A percentile compares a stretch with the other conserved stretches of the same genome.
Evolutionary conservation across 1,139 yeast genomes (phyloP).

Genomic region (Debaryomyces subglobosus): DNA sequence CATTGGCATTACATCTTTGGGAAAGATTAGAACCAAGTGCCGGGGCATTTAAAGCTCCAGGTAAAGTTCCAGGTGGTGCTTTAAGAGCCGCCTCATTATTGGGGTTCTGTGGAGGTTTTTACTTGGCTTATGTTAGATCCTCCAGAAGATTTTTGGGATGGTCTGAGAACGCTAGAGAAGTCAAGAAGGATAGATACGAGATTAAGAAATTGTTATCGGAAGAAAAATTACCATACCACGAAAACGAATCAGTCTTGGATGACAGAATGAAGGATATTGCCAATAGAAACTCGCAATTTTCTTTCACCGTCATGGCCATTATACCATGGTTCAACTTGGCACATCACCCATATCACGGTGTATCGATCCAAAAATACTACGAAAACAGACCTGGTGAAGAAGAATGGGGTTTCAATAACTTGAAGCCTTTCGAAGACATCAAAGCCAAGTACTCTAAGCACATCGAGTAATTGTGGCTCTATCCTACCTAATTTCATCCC

Average conservation of each 20-base stretch:
- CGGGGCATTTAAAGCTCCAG: slow-evolving; percentile 60
- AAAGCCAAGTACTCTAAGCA: slow-evolving; percentile 44
- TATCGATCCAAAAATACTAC: slow-evolving; percentile 69
- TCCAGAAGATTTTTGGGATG: slow-evolving; percentile 79
- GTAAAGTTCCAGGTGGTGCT: slow-evolving; percentile 57
- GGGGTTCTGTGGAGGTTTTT: slow-evolving; percentile 74
- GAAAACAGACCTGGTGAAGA: slow-evolving; percentile 63
- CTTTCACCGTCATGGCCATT: slow-evolving; percentile 62
- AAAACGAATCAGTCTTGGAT: slow-evolving; percentile 60
- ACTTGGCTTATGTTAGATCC: slow-evolving; percentile 66
- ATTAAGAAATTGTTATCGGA: slow-evolving; percentile 66
- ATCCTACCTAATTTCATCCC: not conserved
- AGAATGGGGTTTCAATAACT: slow-evolving; percentile 47
- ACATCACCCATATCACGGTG: slow-evolving; percentile 83
- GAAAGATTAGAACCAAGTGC: slow-evolving; percentile 66
- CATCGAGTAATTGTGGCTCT: slow-evolving; percentile 10
- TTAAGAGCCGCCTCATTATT: slow-evolving; percentile 62
- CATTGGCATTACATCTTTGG: slow-evolving; percentile 60
- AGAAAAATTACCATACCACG: slow-evolving; percentile 68
- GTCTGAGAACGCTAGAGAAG: slow-evolving; percentile 74
- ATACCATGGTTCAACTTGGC: slow-evolving; percentile 87
- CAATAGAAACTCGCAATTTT: slow-evolving; percentile 77
- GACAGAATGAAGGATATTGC: slow-evolving; percentile 78
- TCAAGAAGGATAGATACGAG: slow-evolving; percentile 72
- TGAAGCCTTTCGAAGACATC: slow-evolving; percentile 51